Conservation (phyloP, 805 yeast species). For the Monosporozyma siamensis region DNA sequence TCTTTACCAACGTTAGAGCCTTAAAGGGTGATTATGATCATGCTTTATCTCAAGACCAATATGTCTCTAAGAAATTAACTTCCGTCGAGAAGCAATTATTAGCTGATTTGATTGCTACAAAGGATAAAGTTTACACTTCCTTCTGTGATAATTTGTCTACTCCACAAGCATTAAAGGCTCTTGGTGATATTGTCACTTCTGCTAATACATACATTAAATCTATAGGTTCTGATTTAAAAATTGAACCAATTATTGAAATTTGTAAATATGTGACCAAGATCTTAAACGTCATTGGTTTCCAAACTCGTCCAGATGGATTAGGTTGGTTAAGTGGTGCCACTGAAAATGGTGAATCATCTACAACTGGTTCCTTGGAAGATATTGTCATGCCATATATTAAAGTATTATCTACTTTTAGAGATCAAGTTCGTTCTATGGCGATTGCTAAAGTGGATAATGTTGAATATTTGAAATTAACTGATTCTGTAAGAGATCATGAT, state of each 20-base stretch:
- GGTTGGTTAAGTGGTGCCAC: conserved; percentile 65
- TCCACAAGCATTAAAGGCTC: conserved; percentile 56
- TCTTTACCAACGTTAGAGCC: conserved; percentile 82
- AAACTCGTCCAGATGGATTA: conserved; percentile 52
- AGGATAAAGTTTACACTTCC: conserved; percentile 57
- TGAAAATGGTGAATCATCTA: conserved; percentile 19
- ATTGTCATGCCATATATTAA: conserved; percentile 71
- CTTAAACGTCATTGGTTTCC: conserved; percentile 67
- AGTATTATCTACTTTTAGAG: conserved; percentile 71
- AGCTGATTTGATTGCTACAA: conserved; percentile 40
- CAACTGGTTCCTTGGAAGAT: conserved; percentile 44
- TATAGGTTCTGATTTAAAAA: conserved; percentile 42
- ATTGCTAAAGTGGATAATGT: conserved; percentile 45
- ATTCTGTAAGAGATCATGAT: conserved; percentile 61
- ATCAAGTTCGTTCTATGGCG: conserved; percentile 65
- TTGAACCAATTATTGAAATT: conserved; percentile 57
- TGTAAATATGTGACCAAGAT: conserved; percentile 66
- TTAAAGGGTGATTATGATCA: conserved; percentile 56
- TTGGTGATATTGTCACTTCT: conserved; percentile 60
- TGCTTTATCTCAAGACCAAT: conserved; percentile 30
- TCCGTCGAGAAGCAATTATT: conserved; percentile 47
- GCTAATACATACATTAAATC: conserved; percentile 63
- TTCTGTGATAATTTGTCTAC: conserved; percentile 85
- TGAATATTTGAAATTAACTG: conserved; percentile 60
- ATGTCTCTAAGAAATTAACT: conserved; percentile 54